Conservation (phyloP, 164 flowering plant species). For the Piper betle region DNA sequence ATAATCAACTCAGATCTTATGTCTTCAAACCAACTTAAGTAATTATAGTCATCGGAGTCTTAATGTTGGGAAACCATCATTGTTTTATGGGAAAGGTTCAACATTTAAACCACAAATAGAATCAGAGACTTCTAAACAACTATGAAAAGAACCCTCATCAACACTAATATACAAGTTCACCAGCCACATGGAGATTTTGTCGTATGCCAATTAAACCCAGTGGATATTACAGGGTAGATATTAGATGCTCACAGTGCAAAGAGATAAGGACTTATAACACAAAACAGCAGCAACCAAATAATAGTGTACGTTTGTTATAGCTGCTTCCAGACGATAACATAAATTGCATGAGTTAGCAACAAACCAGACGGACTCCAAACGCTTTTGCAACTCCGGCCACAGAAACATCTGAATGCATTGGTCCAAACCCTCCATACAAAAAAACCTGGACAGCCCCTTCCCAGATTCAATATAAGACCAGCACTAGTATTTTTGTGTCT, state of each 20-base stretch:
- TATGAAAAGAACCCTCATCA: too few species aligned
- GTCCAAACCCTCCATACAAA: slow-evolving; percentile 88
- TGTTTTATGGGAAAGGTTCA: too few species aligned
- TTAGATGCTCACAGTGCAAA: neutral
- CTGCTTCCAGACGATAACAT: too few species aligned
- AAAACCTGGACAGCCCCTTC: slow-evolving; percentile 38
- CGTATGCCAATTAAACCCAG: neutral
- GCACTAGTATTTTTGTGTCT: neutral
- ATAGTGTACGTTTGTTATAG: too few species aligned
- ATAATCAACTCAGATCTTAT: too few species aligned
- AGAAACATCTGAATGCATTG: slow-evolving; percentile 85
- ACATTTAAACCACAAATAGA: too few species aligned
- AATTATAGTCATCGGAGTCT: too few species aligned
- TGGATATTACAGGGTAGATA: neutral
- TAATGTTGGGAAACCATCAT: neutral
- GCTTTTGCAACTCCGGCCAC: slow-evolving; percentile 92
- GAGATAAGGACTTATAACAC: neutral
- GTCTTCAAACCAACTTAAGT: neutral
- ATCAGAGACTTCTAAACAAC: too few species aligned
- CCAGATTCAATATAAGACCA: neutral
- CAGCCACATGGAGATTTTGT: neutral
- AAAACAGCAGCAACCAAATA: too few species aligned
- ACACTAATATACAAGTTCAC: too few species aligned
- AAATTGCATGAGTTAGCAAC: slow-evolving; percentile 9
- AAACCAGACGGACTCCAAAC: slow-evolving; percentile 91